Evolutionary conservation across 139 green algal species (phyloP).

Genomic region (Deuterostichococcus epilithicus): DNA sequence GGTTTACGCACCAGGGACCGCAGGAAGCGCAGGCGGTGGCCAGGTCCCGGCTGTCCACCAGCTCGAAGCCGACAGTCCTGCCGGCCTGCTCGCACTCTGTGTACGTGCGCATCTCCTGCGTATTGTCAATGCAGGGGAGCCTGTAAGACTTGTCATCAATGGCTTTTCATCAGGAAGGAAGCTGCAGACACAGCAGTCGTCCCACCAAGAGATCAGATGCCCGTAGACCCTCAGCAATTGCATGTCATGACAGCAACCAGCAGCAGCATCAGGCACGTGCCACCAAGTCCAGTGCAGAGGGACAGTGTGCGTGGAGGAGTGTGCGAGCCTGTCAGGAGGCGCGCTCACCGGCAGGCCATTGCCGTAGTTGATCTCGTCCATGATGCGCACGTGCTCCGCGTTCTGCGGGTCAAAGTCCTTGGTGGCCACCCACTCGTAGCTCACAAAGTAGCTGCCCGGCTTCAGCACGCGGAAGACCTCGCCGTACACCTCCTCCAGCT

Average conservation of each 20-base stretch:
- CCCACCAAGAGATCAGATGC: no score
- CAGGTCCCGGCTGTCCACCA: slow-evolving; percentile 60
- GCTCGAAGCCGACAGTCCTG: slow-evolving; percentile 70
- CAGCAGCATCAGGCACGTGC: no score
- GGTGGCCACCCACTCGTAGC: slow-evolving; percentile 97
- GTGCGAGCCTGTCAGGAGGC: no score
- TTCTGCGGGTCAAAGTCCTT: slow-evolving; percentile 79
- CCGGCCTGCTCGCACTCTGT: slow-evolving; percentile 81
- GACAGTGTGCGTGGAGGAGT: no score
- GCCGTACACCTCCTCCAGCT: slow-evolving; percentile 81
- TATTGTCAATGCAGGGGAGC: no score
- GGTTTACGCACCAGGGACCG: not conserved
- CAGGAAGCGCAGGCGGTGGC: slow-evolving; percentile 24
- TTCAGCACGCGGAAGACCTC: slow-evolving; percentile 94
- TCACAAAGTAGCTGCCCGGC: slow-evolving; percentile 80
- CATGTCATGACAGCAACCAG: no score
- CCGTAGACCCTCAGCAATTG: no score
- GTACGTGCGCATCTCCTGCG: slow-evolving; percentile 85
- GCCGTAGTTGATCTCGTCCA: slow-evolving; percentile 96
- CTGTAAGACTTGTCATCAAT: no score
- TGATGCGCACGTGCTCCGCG: slow-evolving; percentile 79
- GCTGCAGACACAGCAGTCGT: no score
- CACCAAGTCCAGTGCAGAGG: no score
- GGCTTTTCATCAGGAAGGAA: no score
- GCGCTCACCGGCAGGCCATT: slow-evolving; percentile 86